phyloP scores from a whole-genome alignment of 176 grass and related monocot genomes.

The Oryza glumipatula region DNA sequence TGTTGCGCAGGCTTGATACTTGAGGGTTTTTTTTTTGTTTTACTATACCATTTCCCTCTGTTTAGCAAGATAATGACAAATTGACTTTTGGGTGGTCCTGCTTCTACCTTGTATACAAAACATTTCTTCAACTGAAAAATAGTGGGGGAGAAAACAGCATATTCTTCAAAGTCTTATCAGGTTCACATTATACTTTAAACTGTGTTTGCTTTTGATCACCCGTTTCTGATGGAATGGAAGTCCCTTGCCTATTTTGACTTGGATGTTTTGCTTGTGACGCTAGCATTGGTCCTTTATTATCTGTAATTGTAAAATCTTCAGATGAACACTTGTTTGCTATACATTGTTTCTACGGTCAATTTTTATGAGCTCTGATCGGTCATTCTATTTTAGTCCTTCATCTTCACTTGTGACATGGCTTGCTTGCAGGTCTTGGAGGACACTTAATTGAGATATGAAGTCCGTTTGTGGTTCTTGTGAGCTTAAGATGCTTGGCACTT shows the following conservation, averaged over 20 bases:
- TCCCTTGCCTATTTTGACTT: background rate
- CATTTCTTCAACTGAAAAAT: background rate
- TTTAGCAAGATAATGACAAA: background rate
- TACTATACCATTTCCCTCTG: background rate
- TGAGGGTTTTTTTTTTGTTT: background rate
- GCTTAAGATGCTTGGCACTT: conserved; percentile 26
- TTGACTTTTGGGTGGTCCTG: background rate
- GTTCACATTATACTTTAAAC: background rate
- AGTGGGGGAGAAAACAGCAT: background rate
- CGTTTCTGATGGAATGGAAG: background rate
- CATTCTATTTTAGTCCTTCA: background rate
- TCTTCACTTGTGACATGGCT: background rate
- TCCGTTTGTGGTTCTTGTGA: background rate
- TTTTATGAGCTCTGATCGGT: background rate
- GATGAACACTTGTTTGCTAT: background rate
- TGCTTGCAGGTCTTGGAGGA: conserved; percentile 43
- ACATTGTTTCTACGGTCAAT: background rate
- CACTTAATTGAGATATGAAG: conserved; percentile 19
- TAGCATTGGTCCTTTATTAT: background rate
- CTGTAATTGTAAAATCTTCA: background rate
- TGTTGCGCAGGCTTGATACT: background rate
- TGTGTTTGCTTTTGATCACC: background rate
- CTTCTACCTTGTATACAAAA: background rate
- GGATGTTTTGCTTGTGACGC: background rate
- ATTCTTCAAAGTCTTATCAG: background rate